These are phyloP conservation scores for Solidago caesia DNA, from an alignment of 129 eudicot species.

Conservation along the genomic window DNA sequence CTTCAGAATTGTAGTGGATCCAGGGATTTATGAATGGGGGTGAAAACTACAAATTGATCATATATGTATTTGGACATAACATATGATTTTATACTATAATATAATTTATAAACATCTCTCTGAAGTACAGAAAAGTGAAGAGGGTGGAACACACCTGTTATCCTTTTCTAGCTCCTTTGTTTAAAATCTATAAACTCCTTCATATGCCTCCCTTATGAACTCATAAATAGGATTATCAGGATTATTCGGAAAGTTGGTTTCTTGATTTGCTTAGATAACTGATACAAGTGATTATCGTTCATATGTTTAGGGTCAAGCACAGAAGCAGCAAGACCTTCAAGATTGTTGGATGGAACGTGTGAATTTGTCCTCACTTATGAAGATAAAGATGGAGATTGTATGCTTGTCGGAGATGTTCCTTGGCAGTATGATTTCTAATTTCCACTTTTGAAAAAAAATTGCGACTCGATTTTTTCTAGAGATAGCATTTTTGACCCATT, in stretches of 20 bases:
- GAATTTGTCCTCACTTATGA: slow-evolving; percentile 89
- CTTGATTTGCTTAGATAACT: neutral
- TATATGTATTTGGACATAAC: no score
- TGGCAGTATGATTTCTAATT: slow-evolving; percentile 61
- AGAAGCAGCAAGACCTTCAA: slow-evolving; percentile 50
- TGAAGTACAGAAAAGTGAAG: no score
- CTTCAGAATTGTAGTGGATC: neutral
- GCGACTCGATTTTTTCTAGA: neutral
- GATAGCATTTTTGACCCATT: neutral
- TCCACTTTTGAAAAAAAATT: neutral
- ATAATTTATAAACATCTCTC: no score
- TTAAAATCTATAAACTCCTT: no score
- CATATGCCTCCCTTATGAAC: no score
- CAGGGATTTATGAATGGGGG: no score
- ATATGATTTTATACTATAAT: no score
- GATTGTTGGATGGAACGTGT: slow-evolving; percentile 72
- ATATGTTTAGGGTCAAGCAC: slow-evolving; percentile 43
- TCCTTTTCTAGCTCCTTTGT: neutral
- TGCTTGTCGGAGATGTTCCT: slow-evolving; percentile 99
- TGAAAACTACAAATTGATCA: no score
- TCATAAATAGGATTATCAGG: no score
- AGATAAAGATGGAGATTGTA: slow-evolving; percentile 98
- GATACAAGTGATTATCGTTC: neutral
- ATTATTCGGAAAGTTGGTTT: slow-evolving; percentile 7
- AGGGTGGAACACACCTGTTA: no score